Evolutionary conservation across 768 basidiomycete species (phyloP).

Genomic region (Boletus subcaerulescens): DNA sequence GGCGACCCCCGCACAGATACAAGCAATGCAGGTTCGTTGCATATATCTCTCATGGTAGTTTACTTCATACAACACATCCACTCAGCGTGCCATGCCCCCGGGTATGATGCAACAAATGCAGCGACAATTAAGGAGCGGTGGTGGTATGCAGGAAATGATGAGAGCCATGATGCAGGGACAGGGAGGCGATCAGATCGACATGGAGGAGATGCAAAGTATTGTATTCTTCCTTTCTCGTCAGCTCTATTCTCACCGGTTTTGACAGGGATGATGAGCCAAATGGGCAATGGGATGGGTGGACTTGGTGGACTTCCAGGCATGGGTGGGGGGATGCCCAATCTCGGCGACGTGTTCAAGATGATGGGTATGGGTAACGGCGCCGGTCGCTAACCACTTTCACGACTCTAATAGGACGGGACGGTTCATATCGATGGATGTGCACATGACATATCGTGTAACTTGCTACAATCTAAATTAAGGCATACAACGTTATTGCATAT

Average conservation of each 20-base stretch:
- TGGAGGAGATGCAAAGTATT: slow-evolving; percentile 93
- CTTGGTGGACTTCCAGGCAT: slow-evolving; percentile 50
- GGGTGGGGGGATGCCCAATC: slow-evolving; percentile 66
- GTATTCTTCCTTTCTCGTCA: slow-evolving; percentile 12
- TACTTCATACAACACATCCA: slow-evolving; percentile 2
- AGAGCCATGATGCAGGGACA: slow-evolving; percentile 96
- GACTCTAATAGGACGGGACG: not conserved
- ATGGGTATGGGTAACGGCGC: slow-evolving; percentile 71
- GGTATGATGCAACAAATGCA: slow-evolving; percentile 96
- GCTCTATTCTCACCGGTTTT: slow-evolving; percentile 4
- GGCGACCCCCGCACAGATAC: slow-evolving; percentile 91
- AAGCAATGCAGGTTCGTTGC: slow-evolving; percentile 80
- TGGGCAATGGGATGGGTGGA: slow-evolving; percentile 58
- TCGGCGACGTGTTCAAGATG: slow-evolving; percentile 84
- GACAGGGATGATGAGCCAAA: slow-evolving; percentile 83
- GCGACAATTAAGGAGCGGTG: slow-evolving; percentile 71
- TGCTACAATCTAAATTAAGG: slow-evolving; percentile 15
- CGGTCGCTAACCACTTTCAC: slow-evolving; percentile 26
- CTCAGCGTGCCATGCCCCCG: slow-evolving; percentile 86
- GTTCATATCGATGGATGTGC: slow-evolving; percentile 10
- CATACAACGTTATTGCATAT: not conserved
- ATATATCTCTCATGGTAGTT: not conserved
- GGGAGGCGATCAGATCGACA: slow-evolving; percentile 84
- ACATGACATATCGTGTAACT: slow-evolving; percentile 17
- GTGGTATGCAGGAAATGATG: slow-evolving; percentile 98